Percentiles rank a stretch among this genome's conserved stretches.
Conservation (phyloP, 2,329 filamentous ascomycete species). For the Botrytis sinoallii region DNA sequence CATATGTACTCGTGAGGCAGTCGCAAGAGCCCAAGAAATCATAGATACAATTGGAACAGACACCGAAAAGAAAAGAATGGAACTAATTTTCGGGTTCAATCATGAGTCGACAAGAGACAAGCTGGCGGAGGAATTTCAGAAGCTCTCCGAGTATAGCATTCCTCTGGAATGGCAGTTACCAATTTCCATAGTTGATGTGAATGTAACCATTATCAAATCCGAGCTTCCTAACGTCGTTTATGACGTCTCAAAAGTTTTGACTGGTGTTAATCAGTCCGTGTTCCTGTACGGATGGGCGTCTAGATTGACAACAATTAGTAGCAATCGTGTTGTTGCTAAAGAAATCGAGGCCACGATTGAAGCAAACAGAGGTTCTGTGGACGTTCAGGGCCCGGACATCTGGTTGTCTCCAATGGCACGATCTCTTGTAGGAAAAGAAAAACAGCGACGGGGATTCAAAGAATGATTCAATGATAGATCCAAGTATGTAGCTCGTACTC, state of each 20-base stretch:
- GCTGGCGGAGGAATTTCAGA: conserved; percentile 40
- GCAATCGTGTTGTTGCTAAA: conserved; percentile 61
- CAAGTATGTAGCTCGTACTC: background rate
- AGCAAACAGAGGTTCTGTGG: conserved; percentile 44
- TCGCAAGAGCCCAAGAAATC: conserved; percentile 61
- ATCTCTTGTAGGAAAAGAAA: conserved; percentile 66
- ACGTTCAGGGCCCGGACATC: conserved; percentile 55
- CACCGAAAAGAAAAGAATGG: conserved; percentile 53
- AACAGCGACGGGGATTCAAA: conserved; percentile 30
- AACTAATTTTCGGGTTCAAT: conserved; percentile 49
- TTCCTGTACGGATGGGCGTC: conserved; percentile 65
- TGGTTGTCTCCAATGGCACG: conserved; percentile 64
- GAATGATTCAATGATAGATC: background rate
- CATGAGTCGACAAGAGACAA: conserved; percentile 25
- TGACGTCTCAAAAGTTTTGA: conserved; percentile 48
- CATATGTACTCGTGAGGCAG: conserved; percentile 61
- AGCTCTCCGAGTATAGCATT: conserved; percentile 52
- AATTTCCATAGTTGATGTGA: conserved; percentile 50
- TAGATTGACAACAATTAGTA: conserved; percentile 60
- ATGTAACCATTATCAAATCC: conserved; percentile 39
- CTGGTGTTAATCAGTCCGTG: conserved; percentile 61
- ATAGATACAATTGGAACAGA: conserved; percentile 58
- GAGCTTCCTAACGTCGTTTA: conserved; percentile 45
- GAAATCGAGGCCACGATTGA: conserved; percentile 59
- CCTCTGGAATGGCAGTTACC: conserved; percentile 56